phyloP scores from a whole-genome alignment of 1,284 basidiomycete species.

The Ceratobasidium sp. region DNA sequence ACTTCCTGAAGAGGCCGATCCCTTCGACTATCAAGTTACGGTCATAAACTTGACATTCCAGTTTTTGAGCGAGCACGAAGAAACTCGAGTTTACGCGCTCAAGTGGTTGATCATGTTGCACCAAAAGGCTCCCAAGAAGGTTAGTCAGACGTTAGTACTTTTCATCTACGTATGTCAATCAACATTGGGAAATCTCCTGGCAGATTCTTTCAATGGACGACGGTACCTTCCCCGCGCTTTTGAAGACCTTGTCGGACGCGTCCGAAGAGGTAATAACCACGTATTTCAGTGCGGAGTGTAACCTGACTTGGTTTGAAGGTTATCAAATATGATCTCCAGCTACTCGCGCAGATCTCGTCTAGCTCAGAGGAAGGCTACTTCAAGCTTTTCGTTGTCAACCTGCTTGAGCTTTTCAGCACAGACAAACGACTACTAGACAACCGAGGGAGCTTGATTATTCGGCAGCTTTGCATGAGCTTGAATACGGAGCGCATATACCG shows the following conservation, averaged over 20 bases:
- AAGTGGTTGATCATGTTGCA: conserved; percentile 99
- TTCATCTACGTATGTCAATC: conserved; percentile 26
- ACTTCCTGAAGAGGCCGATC: conserved; percentile 70
- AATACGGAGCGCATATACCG: conserved; percentile 97
- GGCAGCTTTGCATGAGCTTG: conserved; percentile 93
- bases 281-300: conserved; percentile 1
- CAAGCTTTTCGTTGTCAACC: conserved; percentile 94
- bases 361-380: conserved; percentile 96
- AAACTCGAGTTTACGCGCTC: conserved; percentile 94
- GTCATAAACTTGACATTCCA: conserved; percentile 94
- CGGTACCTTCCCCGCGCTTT: conserved; percentile 93
- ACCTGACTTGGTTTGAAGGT: conserved; percentile 65
- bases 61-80: conserved; percentile 96
- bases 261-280: conserved; percentile 83
- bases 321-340: conserved; percentile 94
- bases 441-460: conserved; percentile 94
- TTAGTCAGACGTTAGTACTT: conserved; percentile 53
- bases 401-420: conserved; percentile 95
- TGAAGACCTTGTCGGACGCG: conserved; percentile 96
- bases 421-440: conserved; percentile 92
- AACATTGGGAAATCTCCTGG: background rate
- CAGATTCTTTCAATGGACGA: conserved; percentile 97
- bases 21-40: conserved; percentile 92
- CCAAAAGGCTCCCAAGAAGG: conserved; percentile 96
- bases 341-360: conserved; percentile 96